Conservation (phyloP, 371 early-diverging fungal genomes). For the Lichtheimia ramosa region DNA sequence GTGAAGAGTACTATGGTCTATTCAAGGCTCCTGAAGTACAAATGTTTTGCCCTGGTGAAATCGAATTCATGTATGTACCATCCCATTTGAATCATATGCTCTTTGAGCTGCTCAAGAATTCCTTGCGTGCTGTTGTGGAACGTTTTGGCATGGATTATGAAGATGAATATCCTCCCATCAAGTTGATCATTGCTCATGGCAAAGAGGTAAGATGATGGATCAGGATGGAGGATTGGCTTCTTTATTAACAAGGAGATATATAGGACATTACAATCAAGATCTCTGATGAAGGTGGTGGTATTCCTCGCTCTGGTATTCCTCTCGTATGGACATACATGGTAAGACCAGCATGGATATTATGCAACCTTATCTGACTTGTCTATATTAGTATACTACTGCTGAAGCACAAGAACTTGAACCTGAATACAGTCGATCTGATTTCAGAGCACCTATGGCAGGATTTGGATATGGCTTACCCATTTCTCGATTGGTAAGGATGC, state of each 20-base stretch:
- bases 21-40: constrained; percentile 83
- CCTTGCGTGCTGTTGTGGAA: constrained; percentile 94
- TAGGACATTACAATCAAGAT: constrained; percentile 96
- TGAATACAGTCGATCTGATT: constrained; percentile 76
- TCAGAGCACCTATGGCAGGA: constrained; percentile 94
- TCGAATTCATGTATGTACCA: constrained; percentile 96
- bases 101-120: constrained; percentile 97
- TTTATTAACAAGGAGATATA: neutral
- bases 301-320: constrained; percentile 87
- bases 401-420: constrained; percentile 54
- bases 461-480: constrained; percentile 93
- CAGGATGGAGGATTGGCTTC: neutral
- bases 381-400: constrained; percentile 18
- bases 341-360: neutral
- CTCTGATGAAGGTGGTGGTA: constrained; percentile 95
- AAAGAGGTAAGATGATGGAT: constrained; percentile 66
- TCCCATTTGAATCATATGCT: constrained; percentile 95
- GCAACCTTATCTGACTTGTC: no score
- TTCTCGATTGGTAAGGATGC: constrained; percentile 54
- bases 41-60: constrained; percentile 78
- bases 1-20: constrained; percentile 89
- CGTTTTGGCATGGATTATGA: constrained; percentile 80
- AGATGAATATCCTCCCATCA: constrained; percentile 90
- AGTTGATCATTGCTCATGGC: constrained; percentile 91
- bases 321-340: constrained; percentile 96